A percentile compares a stretch with the other conserved stretches of the same genome.
phyloP scores from a whole-genome alignment of 2,329 filamentous ascomycete species.

The Raffaelea arxii region DNA sequence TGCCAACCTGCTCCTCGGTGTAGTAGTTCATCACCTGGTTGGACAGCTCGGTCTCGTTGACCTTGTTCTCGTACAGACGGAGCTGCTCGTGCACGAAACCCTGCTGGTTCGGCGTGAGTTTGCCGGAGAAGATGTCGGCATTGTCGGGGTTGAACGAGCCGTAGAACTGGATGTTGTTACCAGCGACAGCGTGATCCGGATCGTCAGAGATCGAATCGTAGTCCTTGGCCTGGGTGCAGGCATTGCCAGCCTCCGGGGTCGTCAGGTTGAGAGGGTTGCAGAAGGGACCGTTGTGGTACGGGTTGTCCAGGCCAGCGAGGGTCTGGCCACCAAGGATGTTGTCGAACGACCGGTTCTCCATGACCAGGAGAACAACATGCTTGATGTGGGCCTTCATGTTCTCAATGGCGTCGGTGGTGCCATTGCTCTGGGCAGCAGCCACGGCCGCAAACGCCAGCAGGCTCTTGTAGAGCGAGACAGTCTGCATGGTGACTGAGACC shows the following conservation, averaged over 20 bases:
- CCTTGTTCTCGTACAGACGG: conserved; percentile 21
- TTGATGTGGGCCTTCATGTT: conserved; percentile 30
- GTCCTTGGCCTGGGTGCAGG: conserved; percentile 24
- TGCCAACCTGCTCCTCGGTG: conserved; percentile 29
- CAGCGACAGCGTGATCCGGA: conserved; percentile 29
- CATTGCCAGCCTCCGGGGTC: conserved; percentile 9
- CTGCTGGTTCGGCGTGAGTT: conserved; percentile 9
- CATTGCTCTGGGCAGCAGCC: conserved; percentile 2
- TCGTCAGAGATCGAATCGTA: conserved; percentile 30
- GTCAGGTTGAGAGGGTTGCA: conserved; percentile 29
- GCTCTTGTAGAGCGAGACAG: neutral
- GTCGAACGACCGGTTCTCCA: conserved; percentile 35
- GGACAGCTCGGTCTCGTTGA: conserved; percentile 21
- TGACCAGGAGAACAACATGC: conserved; percentile 36
- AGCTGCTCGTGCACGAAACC: conserved; percentile 33
- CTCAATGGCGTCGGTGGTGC: conserved; percentile 10
- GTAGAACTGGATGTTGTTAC: conserved; percentile 34
- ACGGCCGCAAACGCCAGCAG: conserved; percentile 6
- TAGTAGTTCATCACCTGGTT: conserved; percentile 34
- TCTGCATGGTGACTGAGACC: too few species aligned
- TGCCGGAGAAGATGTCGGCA: conserved; percentile 12
- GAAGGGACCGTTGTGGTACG: conserved; percentile 29
- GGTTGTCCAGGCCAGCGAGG: conserved; percentile 27
- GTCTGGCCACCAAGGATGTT: conserved; percentile 32
- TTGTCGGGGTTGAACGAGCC: conserved; percentile 28